Base-by-base conservation (phyloP, 169 alveolate genomes). In the Plasmodium sp. region DNA sequence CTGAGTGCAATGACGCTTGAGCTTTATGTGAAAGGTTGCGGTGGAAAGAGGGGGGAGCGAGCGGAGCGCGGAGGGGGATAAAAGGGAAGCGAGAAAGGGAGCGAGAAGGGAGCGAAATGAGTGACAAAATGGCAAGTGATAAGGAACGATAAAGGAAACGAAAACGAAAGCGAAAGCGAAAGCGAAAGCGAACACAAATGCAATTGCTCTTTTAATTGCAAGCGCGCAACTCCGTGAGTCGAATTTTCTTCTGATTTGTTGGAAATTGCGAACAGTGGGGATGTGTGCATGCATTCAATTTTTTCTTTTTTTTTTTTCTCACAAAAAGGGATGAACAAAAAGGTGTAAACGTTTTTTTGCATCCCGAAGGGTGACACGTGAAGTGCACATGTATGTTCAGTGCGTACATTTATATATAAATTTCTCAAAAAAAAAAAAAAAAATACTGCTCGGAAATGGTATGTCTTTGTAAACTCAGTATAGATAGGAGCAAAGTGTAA, bases 221-320 rank as follows among this genome's bases (percentile, higher is more conserved):
- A 33, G n/a, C 71, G 33, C 48, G 18, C 16, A 27, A 39, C 48
- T 67, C 75, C 27, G 81, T 83, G n/a, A 31, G 81, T 84, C 67
- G 92, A 84, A 84, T 84, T 67, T 71, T 22, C 74, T 41, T 71
- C 75, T 62, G 31, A 22, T 62, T 62, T 67, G 73, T 33, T 43
- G 92, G 92, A 84, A 84, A 84, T 56, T 84, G 92, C 22, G 48
- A 71, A 71, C 48, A 84, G 45, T 16, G 51, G 80, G 79, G 43
- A 84, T 74, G 84, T 84, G 93, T 74, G 93, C 93, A 84, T 84
- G 83, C 84, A 84, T 73, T 84, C 81, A 83, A 12, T 83, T 83
- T 79, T 48, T 81, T 81, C 67, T 51, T 41, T 80, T 39, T n/a
- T 41, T n/a, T 56, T 56, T 56, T 58, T 62, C n/a, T 58, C 33